Conservation (phyloP, 148 eudicot species). For the Nyssa sinensis region DNA sequence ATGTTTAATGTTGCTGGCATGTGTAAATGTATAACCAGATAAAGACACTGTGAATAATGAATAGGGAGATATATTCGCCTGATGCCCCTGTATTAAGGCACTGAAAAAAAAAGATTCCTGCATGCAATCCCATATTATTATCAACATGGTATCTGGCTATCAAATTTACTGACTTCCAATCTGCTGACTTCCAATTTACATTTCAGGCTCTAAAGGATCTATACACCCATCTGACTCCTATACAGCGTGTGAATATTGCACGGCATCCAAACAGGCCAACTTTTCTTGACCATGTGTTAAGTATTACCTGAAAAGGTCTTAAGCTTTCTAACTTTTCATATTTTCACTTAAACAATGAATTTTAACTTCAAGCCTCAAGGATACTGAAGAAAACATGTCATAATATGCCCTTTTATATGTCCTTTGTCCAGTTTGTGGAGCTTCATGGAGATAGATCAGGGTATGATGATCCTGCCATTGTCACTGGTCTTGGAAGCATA, state of each 20-base stretch:
- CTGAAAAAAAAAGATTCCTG: background rate
- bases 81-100: background rate
- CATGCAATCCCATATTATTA: background rate
- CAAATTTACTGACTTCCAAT: conserved; percentile 14
- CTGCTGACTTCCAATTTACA: conserved; percentile 10
- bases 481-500: conserved; percentile 81
- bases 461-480: conserved; percentile 90
- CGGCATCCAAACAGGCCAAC: conserved; percentile 97
- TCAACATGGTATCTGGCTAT: background rate
- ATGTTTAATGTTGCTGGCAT: background rate
- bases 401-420: conserved; percentile 6
- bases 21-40: background rate
- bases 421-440: conserved; percentile 70
- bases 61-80: background rate
- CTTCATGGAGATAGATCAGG: conserved; percentile 92
- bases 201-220: conserved; percentile 74
- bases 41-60: background rate
- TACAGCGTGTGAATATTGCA: conserved; percentile 89
- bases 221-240: conserved; percentile 75
- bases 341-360: background rate
- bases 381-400: background rate
- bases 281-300: conserved; percentile 82
- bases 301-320: conserved; percentile 81
- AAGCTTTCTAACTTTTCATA: background rate
- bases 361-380: background rate